Conservation (phyloP, 2,329 filamentous ascomycete genomes). For the Elsinoe ampelina region DNA sequence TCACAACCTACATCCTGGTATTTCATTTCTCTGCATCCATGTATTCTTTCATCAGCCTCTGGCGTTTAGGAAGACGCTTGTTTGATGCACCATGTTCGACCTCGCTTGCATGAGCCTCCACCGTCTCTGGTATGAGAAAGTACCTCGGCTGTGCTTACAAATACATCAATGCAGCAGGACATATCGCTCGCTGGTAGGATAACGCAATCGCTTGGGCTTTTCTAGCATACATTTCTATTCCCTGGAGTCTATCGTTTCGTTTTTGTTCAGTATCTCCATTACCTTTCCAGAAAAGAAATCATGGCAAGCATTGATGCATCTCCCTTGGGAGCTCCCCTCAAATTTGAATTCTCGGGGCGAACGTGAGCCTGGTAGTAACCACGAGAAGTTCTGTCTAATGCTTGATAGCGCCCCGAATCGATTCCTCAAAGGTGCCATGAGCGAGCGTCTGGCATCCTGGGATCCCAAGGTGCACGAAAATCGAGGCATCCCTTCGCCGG, state of each 20-base stretch:
- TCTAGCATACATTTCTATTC: neutral
- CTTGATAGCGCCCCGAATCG: constrained; percentile 45
- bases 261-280: neutral
- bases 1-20: neutral
- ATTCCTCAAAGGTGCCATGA: constrained; percentile 60
- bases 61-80: no score
- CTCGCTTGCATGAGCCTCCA: no score
- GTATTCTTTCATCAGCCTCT: neutral
- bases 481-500: constrained; percentile 45
- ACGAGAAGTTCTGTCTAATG: neutral
- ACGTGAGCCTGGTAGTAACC: constrained; percentile 22
- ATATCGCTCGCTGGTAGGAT: no score
- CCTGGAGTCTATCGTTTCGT: neutral
- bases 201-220: no score
- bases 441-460: constrained; percentile 55
- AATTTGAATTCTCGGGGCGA: constrained; percentile 41
- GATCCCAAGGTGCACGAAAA: constrained; percentile 42
- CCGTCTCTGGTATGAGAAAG: no score
- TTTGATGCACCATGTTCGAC: no score
- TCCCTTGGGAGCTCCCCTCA: constrained; percentile 35
- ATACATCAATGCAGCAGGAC: neutral
- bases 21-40: neutral
- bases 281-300: neutral
- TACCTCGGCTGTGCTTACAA: constrained; percentile 1
- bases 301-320: neutral